Base-by-base conservation (phyloP, 345 rosid species). In the Gossypium australe region DNA sequence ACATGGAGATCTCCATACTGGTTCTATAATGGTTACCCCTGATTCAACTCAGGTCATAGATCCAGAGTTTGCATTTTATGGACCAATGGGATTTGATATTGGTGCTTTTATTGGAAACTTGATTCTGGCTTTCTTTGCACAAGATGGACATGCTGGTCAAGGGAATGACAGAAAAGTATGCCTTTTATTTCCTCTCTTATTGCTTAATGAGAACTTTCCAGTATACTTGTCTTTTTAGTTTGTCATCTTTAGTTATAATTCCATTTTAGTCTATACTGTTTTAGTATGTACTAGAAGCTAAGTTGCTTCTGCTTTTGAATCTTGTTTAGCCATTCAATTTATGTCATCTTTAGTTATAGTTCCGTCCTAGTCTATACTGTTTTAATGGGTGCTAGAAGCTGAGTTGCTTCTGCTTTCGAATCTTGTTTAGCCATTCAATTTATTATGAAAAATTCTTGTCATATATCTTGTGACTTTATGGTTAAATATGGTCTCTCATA, bases 1-100 rank as follows among this genome's bases (percentile, higher is more conserved):
- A 78, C 98, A 93, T 70, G 98, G 97, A 76, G 99, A 95, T 88
- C 98, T 95, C 63, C 99, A 93, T 79, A 95, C 99, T 27, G 84
- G 97, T 52, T 95, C 98, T 9, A 77, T 95, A 73, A 95, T 95
- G 99, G 99, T 93, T 74, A 93, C 98, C 24, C 79, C 24, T 43
- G 90, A 83, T 61, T 95, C 99, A 9, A 95, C 97, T 47, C 98
- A 90, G 78, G 93, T 93, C 72, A 91, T 93, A 77, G 64, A 93
- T 84, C 93, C 99, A 13, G 98, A 95, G 80, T 95, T 93, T 81
- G 87, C 92, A 48, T 95, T 89, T 74, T 89, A 85, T 49, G 99
- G 97, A 78, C 99, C 99, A 3, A 95, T 90, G 97, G 99, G 97
- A 24, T 95, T 83, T 67, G 99, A 95, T 69, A 63, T 91, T 82